Evolutionary conservation across 148 eudicot genomes (phyloP), one percentile per base, ranked within the genome.

Genomic region (Polygonum aviculare): DNA sequence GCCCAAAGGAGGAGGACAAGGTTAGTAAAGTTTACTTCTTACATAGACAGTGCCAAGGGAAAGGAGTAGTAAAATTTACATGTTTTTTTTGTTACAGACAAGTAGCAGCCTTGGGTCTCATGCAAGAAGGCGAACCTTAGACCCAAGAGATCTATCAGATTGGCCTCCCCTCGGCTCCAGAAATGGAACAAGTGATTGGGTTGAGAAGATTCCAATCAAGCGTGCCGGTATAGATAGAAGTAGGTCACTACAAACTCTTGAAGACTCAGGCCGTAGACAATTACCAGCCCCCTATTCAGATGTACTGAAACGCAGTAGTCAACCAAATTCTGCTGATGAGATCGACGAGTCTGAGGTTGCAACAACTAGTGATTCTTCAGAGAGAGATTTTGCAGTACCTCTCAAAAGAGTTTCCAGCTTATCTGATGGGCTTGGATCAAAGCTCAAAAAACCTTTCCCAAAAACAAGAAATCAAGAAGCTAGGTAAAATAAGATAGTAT

Each of bases 81-180:
- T 1, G 10, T 9, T 5, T 40, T 18, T 38, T 63, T 3, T 19
- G 22, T 72, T 44, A 72, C 75, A 45, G 75, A 26, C 51, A 39
- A 71, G 51, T 40, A 16, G 31, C 49, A 41, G 31, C 26, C 2
- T 41, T 71, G 74, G 5, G 4, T 44, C 75, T 19, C 39, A 72
- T 44, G 16, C 52, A 19, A 72, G 75, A 72, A 72, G 75, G 54
- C 75, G 52, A 41, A 41, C 52, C 31, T 72, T 72, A 33, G 75
- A 72, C 75, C 51, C 75, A 41, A 44, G 75, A 72, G 75, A 72
- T 72, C 1, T 72, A 44, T 72, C 75, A 72, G 75, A 72, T 45
- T 72, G 54, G 52, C 54, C 75, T 41, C 75, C 75, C 16, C 75
- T 72, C 26, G 19, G 54, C 45, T 47, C 33, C 45, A 12, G 12